Evolutionary conservation across 2,329 filamentous ascomycete genomes (phyloP), one percentile per base, ranked within the genome.

Genomic region (Fusarium miscanthi): DNA sequence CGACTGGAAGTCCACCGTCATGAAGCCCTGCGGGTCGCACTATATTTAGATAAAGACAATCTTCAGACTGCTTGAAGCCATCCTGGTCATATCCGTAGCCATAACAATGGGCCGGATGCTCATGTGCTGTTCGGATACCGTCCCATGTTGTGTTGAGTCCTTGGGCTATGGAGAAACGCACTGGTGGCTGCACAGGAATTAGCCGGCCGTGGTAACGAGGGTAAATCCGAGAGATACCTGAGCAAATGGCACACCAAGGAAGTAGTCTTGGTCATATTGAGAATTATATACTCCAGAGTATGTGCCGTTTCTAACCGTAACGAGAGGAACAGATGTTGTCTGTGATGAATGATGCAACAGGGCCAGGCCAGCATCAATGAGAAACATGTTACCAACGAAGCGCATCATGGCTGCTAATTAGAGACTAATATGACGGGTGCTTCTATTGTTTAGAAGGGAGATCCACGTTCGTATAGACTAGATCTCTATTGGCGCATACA

Each of bases 11-110:
- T 16, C 80, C 82, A 5, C 78, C 77, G 12, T 76, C 69, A 13
- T 81, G 77, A 8, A 84, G 80, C 10, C 85, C 85, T 13, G 85
- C 79, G 0, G 89, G 88, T 7, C 89, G 85, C 31, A 92, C 81
- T 12, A 92, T 84, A 72, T 91, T 92, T 67, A 92, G 80, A 48
- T 88, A 89, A 8, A 92, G 82, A 68, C 90, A 92, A 74, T 91
- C 87, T 74, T 91, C 90, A 16, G 82, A 77, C 53, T 73, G 67
- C 1, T 58, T 46, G 31, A 74, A 75, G 11, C 66, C 69, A 16
- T 65, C 60, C 69, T 78, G 73, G 38, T 80, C 78, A 13, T 25
- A 51, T 21, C 86, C 86, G 59, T 88, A 88, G n/a, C 85, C 85
- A 40, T 86, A 81, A 70, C 86, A 88, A 58, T 84, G 81, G 10